Evolutionary conservation across 1,139 yeast species (phyloP).

Genomic region (Hansenula anomala): DNA sequence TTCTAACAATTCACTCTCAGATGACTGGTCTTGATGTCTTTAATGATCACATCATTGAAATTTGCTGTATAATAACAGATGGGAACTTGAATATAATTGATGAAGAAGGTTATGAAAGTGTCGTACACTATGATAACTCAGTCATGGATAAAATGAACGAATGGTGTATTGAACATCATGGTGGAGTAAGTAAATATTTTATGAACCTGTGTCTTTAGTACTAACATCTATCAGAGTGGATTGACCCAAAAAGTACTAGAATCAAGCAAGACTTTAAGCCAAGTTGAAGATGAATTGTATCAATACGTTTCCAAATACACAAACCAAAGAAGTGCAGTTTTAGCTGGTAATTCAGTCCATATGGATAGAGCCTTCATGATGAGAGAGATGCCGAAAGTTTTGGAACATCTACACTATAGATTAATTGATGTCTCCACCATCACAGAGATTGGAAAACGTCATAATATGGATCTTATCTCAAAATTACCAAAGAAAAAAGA

Average conservation of each 20-base stretch:
- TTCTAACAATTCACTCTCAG: slow-evolving; percentile 9
- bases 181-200: slow-evolving; percentile 24
- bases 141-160: slow-evolving; percentile 70
- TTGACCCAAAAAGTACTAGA: slow-evolving; percentile 63
- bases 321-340: slow-evolving; percentile 50
- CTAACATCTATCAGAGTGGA: slow-evolving; percentile 44
- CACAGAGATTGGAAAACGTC: slow-evolving; percentile 75
- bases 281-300: slow-evolving; percentile 62
- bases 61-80: slow-evolving; percentile 88
- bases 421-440: slow-evolving; percentile 84
- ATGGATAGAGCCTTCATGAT: slow-evolving; percentile 86
- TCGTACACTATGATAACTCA: slow-evolving; percentile 65
- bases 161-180: slow-evolving; percentile 85
- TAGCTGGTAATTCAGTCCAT: slow-evolving; percentile 92
- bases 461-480: slow-evolving; percentile 58
- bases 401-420: slow-evolving; percentile 74
- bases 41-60: slow-evolving; percentile 78
- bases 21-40: slow-evolving; percentile 90
- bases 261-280: slow-evolving; percentile 46
- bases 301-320: slow-evolving; percentile 55
- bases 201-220: too few species aligned
- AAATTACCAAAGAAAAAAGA: slow-evolving; percentile 58
- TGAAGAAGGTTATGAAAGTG: slow-evolving; percentile 71
- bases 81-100: slow-evolving; percentile 68
- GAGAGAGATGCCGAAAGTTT: slow-evolving; percentile 73